Evolutionary conservation across 306 rosid genomes (phyloP).

Genomic region (Vicia sativa): DNA sequence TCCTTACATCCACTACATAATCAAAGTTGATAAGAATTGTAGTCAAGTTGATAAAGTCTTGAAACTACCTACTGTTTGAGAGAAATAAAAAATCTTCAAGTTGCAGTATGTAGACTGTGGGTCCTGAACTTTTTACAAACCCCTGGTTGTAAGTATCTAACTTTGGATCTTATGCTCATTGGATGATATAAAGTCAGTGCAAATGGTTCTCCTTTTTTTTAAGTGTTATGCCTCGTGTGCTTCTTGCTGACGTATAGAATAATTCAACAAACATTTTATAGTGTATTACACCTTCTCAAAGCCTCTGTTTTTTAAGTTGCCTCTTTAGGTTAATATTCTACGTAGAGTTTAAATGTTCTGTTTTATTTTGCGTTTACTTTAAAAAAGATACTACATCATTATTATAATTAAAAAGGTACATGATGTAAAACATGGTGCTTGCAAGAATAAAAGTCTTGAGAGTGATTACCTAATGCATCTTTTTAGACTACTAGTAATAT

Average conservation of each 20-base stretch:
- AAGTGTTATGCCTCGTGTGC: constrained; percentile 12
- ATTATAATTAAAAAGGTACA: constrained; percentile 3
- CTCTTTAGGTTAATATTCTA: not conserved
- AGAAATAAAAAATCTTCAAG: not conserved
- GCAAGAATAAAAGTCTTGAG: constrained; percentile 34
- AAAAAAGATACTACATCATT: not conserved
- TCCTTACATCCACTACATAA: no score
- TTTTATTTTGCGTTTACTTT: constrained; percentile 10
- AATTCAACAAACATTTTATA: not conserved
- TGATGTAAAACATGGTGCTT: constrained; percentile 25
- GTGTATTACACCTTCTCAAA: not conserved
- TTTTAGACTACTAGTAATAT: not conserved
- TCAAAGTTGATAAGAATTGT: no score
- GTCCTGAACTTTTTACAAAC: not conserved
- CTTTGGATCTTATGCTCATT: constrained; percentile 6
- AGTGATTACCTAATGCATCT: constrained; percentile 20
- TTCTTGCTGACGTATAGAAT: constrained; percentile 13
- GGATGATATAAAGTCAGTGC: constrained; percentile 8
- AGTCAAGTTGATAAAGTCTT: no score
- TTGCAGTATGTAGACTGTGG: not conserved
- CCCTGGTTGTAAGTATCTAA: constrained; percentile 1
- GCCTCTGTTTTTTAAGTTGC: constrained; percentile 1
- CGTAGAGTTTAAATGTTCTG: constrained; percentile 21
- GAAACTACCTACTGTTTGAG: no score
- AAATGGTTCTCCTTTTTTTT: constrained; percentile 23